A percentile compares a stretch with the other conserved stretches of the same genome.
phyloP scores from a whole-genome alignment of 2,329 filamentous ascomycete species.

The Phaeosphaeriaceae sp. region DNA sequence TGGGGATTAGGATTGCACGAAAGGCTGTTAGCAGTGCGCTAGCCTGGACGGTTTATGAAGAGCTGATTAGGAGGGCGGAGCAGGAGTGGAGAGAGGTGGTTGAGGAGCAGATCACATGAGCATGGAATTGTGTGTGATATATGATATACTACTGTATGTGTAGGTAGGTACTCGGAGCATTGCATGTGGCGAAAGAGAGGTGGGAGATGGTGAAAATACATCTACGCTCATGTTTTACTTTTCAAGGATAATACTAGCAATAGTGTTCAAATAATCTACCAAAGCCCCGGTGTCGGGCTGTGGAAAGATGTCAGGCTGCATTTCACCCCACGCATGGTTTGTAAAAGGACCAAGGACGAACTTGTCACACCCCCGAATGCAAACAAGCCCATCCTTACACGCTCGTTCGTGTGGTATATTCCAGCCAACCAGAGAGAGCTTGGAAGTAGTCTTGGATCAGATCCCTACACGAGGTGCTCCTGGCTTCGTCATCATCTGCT shows the following conservation, averaged over 20 bases:
- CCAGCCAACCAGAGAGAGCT: constrained; percentile 21
- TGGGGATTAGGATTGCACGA: constrained; percentile 84
- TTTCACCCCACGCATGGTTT: constrained; percentile 7
- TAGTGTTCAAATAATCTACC: background rate
- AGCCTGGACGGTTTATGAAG: constrained; percentile 97
- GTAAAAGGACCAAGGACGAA: constrained; percentile 7
- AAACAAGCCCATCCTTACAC: constrained; percentile 19
- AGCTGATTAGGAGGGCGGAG: constrained; percentile 79
- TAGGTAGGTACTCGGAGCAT: too few relatives aligned
- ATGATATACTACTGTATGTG: too few relatives aligned
- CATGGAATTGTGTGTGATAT: too few relatives aligned
- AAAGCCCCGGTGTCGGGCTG: constrained; percentile 18
- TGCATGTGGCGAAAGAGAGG: too few relatives aligned
- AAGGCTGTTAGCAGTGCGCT: constrained; percentile 94
- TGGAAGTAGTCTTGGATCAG: constrained; percentile 9
- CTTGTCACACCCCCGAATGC: constrained; percentile 6
- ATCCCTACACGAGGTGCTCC: constrained; percentile 8
- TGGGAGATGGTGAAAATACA: too few relatives aligned
- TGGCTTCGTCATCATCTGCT: constrained; percentile 25
- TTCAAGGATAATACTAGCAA: too few relatives aligned
- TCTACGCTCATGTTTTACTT: too few relatives aligned
- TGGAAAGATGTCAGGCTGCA: constrained; percentile 16
- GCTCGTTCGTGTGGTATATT: constrained; percentile 9
- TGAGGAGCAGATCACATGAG: constrained; percentile 33
- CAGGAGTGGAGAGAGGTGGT: constrained; percentile 41